A percentile compares a stretch with the other conserved stretches of the same genome.
These are phyloP conservation scores for Ichthyophonus hoferi DNA, from an alignment of 208 protist genomes.

Conservation along the genomic window DNA sequence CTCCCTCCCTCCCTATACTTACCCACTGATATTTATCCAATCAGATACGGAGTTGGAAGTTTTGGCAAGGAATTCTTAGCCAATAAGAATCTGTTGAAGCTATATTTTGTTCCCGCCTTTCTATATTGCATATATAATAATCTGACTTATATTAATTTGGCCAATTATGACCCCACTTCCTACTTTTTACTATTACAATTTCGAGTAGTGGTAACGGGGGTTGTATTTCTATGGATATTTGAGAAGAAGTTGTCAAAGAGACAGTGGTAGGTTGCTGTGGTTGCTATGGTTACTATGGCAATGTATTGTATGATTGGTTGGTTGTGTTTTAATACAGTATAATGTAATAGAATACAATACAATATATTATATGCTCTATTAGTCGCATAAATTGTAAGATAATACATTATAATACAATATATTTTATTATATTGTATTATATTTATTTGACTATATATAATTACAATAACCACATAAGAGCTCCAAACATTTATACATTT, in stretches of 20 bases:
- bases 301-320: no score
- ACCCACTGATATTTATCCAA: not conserved
- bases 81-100: not conserved
- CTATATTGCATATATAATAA: conserved; percentile 54
- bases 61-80: not conserved
- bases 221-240: conserved; percentile 49
- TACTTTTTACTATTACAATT: conserved; percentile 50
- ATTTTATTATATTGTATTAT: no score
- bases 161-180: conserved; percentile 45
- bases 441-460: no score
- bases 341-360: no score
- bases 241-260: conserved; percentile 26
- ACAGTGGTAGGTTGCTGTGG: conserved; percentile 36
- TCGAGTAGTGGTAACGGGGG: conserved; percentile 46
- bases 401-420: no score
- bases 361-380: no score
- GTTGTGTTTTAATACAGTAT: no score
- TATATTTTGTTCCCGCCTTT: conserved; percentile 41
- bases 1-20: not conserved
- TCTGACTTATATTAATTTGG: conserved; percentile 44
- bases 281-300: no score
- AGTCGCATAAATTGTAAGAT: no score
- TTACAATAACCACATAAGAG: no score
- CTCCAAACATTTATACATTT: no score
- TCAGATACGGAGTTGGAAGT: not conserved